Percentiles rank a stretch among this genome's conserved stretches.
Evolutionary conservation across 306 rosid genomes (phyloP).

Genomic region (Cicer bijugum): DNA sequence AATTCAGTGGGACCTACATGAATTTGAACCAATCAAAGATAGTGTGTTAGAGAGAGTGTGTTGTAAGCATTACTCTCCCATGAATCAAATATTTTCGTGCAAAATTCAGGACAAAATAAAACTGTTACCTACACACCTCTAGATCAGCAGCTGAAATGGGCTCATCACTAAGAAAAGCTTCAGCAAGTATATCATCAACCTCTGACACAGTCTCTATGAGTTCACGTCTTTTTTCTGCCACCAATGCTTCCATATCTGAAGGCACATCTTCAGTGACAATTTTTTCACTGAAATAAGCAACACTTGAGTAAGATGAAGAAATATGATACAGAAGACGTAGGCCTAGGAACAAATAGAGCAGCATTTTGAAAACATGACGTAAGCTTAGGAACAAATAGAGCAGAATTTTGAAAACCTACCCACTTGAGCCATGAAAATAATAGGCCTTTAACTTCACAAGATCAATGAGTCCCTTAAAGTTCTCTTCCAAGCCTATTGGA

Average conservation of each 20-base stretch:
- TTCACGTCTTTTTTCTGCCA: conserved; percentile 86
- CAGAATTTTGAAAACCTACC: conserved; percentile 61
- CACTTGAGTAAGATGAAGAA: conserved; percentile 29
- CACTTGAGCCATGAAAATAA: conserved; percentile 82
- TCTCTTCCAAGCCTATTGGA: conserved; percentile 95
- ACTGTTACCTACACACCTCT: conserved; percentile 61
- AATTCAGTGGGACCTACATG: no score
- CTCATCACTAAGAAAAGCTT: conserved; percentile 84
- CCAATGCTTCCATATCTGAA: conserved; percentile 76
- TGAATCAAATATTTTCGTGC: conserved; percentile 20
- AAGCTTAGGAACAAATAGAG: conserved; percentile 2
- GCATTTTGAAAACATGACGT: conserved; percentile 41
- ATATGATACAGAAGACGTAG: neutral
- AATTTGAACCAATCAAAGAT: no score
- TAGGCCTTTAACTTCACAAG: conserved; percentile 88
- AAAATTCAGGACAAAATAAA: neutral
- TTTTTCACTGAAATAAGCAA: conserved; percentile 66
- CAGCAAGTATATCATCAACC: conserved; percentile 96
- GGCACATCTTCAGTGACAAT: conserved; percentile 76
- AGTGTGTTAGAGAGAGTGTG: no score
- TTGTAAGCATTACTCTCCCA: neutral
- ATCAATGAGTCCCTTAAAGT: conserved; percentile 89
- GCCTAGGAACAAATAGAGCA: conserved; percentile 11
- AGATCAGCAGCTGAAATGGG: conserved; percentile 82
- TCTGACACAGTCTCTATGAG: conserved; percentile 90